phyloP scores from a whole-genome alignment of 108 stramenopile genomes.

The Fragilaria crotonensis region DNA sequence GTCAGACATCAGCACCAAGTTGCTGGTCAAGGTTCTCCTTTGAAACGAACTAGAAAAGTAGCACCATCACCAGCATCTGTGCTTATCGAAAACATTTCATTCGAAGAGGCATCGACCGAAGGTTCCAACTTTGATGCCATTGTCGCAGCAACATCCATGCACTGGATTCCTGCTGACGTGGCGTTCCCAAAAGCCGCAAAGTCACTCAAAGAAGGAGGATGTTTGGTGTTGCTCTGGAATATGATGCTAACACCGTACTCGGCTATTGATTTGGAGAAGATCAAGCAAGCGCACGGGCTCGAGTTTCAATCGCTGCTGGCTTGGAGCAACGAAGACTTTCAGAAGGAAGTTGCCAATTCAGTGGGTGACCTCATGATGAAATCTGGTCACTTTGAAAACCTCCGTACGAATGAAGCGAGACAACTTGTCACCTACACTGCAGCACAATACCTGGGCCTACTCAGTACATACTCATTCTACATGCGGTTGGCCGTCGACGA shows the following conservation, averaged over 20 bases:
- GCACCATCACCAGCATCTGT: neutral
- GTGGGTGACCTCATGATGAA: neutral
- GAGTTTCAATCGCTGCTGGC: neutral
- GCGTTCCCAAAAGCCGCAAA: neutral
- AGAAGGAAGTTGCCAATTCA: constrained; percentile 6
- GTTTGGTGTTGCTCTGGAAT: constrained; percentile 12
- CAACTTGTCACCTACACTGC: neutral
- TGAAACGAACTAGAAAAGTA: too few species aligned
- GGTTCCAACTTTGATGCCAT: constrained; percentile 6
- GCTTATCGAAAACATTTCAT: neutral
- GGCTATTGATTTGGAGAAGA: neutral
- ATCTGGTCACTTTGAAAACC: neutral
- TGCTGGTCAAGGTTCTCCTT: neutral
- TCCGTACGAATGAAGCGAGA: neutral
- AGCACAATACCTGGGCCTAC: neutral
- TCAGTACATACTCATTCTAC: neutral
- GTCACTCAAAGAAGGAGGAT: constrained; percentile 3
- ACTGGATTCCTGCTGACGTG: constrained; percentile 4
- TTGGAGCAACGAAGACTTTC: neutral
- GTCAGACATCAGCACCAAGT: neutral
- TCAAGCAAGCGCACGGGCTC: neutral
- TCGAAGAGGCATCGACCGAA: neutral
- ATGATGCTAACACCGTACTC: neutral
- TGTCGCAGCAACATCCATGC: constrained; percentile 5
- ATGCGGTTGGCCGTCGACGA: neutral